Percentiles rank a stretch among this genome's conserved stretches.
phyloP scores from a whole-genome alignment of 2,329 filamentous ascomycete species.

The Diaporthe sp. region DNA sequence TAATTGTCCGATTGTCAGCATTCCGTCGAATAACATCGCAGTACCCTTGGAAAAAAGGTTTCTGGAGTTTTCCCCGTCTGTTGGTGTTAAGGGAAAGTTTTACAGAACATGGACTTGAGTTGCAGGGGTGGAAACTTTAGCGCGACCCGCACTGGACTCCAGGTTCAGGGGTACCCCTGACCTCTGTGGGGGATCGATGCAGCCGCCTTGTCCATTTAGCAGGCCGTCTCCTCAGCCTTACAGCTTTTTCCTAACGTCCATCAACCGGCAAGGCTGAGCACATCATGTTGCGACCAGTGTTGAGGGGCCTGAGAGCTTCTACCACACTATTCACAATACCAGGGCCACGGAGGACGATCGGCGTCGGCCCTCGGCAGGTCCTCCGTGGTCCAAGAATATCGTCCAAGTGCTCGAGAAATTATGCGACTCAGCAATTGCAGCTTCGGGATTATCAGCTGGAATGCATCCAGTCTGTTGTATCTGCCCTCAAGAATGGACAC shows the following conservation, averaged over 20 bases:
- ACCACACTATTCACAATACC: not conserved
- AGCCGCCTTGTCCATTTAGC: not conserved
- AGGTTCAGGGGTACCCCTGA: conserved; percentile 7
- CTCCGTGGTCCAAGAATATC: not conserved
- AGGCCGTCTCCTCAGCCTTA: conserved; percentile 27
- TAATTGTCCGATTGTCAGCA: not conserved
- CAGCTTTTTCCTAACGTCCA: conserved; percentile 29
- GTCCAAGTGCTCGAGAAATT: conserved; percentile 1
- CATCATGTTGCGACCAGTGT: conserved; percentile 35
- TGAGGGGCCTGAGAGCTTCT: conserved; percentile 19
- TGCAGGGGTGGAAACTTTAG: conserved; percentile 30
- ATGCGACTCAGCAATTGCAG: conserved; percentile 36
- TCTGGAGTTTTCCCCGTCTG: not conserved
- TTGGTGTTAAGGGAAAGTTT: conserved; percentile 5
- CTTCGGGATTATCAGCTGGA: conserved; percentile 91
- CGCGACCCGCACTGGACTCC: not conserved
- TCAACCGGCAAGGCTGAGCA: conserved; percentile 35
- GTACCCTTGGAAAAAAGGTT: not conserved
- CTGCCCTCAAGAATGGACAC: conserved; percentile 76
- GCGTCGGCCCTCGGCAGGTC: not conserved
- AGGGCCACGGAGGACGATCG: not conserved
- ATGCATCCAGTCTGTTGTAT: conserved; percentile 85
- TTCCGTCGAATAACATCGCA: not conserved
- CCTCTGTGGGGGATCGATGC: not conserved
- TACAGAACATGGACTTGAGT: not conserved